Base-by-base conservation (phyloP, 306 rosid species). In the Rubus idaeus region DNA sequence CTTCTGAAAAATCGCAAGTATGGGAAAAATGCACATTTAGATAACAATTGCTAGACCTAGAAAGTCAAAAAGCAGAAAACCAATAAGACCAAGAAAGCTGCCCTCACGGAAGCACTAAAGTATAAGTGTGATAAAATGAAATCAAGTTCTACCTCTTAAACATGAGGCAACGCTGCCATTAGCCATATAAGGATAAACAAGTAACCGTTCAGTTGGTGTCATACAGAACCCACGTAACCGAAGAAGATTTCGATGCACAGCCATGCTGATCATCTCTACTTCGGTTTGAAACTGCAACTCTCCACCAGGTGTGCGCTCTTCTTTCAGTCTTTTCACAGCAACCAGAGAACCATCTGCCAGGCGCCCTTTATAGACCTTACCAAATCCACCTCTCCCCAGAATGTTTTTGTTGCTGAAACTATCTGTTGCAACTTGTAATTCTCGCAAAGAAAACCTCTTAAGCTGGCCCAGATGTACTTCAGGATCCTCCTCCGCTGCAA, bases 221-320 rank as follows among this genome's bases (percentile, higher is more conserved):
- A 96, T 96, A 81, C 98, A 96, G 78, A 96, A 96, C 7, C 99
- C 98, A 20, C 97, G 98, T 70, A 96, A 77, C 17, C 98, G 90
- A 64, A 96, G 96, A 75, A 92, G 98, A 80, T 96, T 96, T 70
- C 99, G 93, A 85, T 96, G 99, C 80, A 96, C 99, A 39, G 98
- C 99, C 98, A 96, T 91, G 87, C 99, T 96, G 73, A 96, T 96
- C 99, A 95, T 95, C 93, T 95, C 98, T 37, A 95, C 99, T 87
- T 95, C 99, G 41, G 99, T 95, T 82, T 95, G 99, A 91, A 95
- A 95, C 83, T 95, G 99, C 85, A 95, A 90, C 87, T 95, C 99
- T 47, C 99, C 99, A 74, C 99, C 99, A 51, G 98, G 99, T 20
- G 98, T 95, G 50, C 98, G 98, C 81, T 95, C 98, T 84, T 95